These are phyloP conservation scores for Sporobolomyces roseus DNA, from an alignment of 768 basidiomycete species.

Conservation along the genomic window DNA sequence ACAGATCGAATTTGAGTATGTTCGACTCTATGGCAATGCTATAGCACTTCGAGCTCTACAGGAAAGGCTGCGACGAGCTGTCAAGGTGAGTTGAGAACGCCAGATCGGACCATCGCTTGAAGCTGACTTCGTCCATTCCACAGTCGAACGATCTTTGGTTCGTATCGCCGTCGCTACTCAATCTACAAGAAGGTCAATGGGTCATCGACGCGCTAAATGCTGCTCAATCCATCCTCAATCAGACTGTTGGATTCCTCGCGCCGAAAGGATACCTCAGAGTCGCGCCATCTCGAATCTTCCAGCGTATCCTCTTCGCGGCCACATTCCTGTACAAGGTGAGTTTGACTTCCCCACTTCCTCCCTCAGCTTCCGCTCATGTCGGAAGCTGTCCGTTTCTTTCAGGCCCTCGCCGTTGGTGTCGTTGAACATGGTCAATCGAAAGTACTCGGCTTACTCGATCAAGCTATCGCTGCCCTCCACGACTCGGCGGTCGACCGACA, in stretches of 20 bases:
- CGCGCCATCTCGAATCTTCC: constrained; percentile 32
- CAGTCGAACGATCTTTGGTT: constrained; percentile 32
- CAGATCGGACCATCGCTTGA: not conserved
- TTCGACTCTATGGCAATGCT: constrained; percentile 34
- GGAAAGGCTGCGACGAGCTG: constrained; percentile 20
- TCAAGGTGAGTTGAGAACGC: constrained; percentile 22
- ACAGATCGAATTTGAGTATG: constrained; percentile 38
- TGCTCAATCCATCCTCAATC: constrained; percentile 38
- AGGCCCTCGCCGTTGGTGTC: constrained; percentile 39
- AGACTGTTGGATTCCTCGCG: constrained; percentile 33
- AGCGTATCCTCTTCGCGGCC: constrained; percentile 36
- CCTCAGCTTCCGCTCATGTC: no score
- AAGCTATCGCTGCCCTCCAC: constrained; percentile 31
- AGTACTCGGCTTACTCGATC: constrained; percentile 27
- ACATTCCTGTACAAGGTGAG: constrained; percentile 39
- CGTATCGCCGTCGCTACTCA: constrained; percentile 37
- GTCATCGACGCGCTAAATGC: constrained; percentile 36
- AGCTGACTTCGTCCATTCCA: not conserved
- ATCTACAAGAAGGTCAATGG: constrained; percentile 40
- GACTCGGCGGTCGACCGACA: constrained; percentile 23
- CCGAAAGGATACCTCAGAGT: constrained; percentile 34
- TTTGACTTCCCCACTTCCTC: no score
- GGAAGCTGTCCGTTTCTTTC: not conserved
- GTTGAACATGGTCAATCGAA: constrained; percentile 39
- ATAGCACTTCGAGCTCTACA: constrained; percentile 36